These are phyloP conservation scores for Saccharomycopsis fibuligera DNA, from an alignment of 805 yeast genomes.

Conservation along the genomic window DNA sequence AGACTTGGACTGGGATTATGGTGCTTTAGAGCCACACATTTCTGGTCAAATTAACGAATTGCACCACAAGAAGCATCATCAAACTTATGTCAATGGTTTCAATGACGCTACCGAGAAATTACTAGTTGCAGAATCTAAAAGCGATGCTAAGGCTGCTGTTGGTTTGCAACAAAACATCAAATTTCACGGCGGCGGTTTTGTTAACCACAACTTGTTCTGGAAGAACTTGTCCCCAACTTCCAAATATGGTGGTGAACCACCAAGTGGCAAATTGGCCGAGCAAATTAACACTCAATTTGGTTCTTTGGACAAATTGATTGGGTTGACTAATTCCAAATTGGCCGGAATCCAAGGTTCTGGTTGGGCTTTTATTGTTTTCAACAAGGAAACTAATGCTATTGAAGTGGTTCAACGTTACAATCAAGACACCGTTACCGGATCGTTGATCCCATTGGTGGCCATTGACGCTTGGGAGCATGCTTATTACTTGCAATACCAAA, in stretches of 20 bases:
- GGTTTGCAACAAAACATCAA: slow-evolving; percentile 67
- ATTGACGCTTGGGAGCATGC: slow-evolving; percentile 98
- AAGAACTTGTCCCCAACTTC: slow-evolving; percentile 73
- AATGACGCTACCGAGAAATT: slow-evolving; percentile 72
- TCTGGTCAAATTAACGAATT: slow-evolving; percentile 81
- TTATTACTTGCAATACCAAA: slow-evolving; percentile 87
- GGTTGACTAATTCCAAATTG: slow-evolving; percentile 57
- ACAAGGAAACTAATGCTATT: slow-evolving; percentile 64
- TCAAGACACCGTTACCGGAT: slow-evolving; percentile 78
- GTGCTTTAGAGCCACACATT: slow-evolving; percentile 80
- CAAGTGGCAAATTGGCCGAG: slow-evolving; percentile 50
- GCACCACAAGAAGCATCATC: slow-evolving; percentile 89
- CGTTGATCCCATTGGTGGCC: slow-evolving; percentile 68
- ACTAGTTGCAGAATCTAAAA: slow-evolving; percentile 52
- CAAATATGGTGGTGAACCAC: slow-evolving; percentile 68
- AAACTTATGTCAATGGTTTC: slow-evolving; percentile 82
- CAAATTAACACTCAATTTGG: slow-evolving; percentile 65
- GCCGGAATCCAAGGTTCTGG: slow-evolving; percentile 95
- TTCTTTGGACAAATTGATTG: slow-evolving; percentile 59
- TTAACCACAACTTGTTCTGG: slow-evolving; percentile 86
- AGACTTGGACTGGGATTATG: slow-evolving; percentile 75
- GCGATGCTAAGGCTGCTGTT: slow-evolving; percentile 53
- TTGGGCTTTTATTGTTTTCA: slow-evolving; percentile 88
- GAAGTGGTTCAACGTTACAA: slow-evolving; percentile 78
- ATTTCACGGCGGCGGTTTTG: slow-evolving; percentile 89